Evolutionary conservation across 169 alveolate species (phyloP).

Genomic region (Blepharisma undulans): DNA sequence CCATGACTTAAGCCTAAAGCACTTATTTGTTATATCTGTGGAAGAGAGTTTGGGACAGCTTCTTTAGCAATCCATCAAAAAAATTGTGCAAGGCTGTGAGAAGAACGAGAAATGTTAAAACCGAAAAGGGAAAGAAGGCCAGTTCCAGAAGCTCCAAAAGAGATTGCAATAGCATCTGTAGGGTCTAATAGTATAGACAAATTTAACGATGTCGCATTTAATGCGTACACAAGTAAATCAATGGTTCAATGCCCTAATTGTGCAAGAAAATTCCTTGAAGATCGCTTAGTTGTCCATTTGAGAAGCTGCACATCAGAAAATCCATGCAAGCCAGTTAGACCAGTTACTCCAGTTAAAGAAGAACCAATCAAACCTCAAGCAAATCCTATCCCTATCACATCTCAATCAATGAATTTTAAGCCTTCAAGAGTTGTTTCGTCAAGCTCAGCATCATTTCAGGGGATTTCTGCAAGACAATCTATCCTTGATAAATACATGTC

Average conservation of each 20-base stretch:
- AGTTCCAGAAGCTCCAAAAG: conserved; percentile 38
- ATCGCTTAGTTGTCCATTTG: conserved; percentile 69
- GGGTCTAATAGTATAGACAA: conserved; percentile 51
- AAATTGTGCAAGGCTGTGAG: conserved; percentile 69
- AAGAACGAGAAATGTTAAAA: conserved; percentile 29
- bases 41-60: conserved; percentile 70
- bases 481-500: neutral
- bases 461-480: neutral
- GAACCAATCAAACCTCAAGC: neutral
- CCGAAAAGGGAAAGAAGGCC: conserved; percentile 35
- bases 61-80: conserved; percentile 67
- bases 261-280: conserved; percentile 79
- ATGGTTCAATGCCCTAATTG: conserved; percentile 72
- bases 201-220: conserved; percentile 67
- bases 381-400: neutral
- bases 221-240: conserved; percentile 66
- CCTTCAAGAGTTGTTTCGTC: neutral
- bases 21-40: conserved; percentile 66
- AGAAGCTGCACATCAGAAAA: conserved; percentile 64
- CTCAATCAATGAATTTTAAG: neutral
- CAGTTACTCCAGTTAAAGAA: neutral
- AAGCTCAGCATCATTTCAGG: neutral
- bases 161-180: neutral
- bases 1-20: conserved; percentile 47
- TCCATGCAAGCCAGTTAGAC: neutral